A percentile compares a stretch with the other conserved stretches of the same genome.
These are phyloP conservation scores for Penicillium mononematosum DNA, from an alignment of 495 filamentous ascomycete species.

Conservation along the genomic window DNA sequence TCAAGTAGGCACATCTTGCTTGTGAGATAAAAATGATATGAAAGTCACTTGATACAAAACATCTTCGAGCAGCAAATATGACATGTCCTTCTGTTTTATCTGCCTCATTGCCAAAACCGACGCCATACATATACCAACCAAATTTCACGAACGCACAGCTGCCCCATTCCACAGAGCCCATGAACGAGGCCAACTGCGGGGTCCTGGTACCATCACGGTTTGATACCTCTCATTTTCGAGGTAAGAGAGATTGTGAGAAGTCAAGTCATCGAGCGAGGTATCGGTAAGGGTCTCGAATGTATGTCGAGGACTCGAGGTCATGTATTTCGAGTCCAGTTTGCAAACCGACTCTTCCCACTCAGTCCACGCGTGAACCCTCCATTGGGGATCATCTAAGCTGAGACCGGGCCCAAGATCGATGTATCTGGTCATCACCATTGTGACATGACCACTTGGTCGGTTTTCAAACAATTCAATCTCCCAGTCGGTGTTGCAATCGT, in stretches of 20 bases:
- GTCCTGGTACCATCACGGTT: not conserved
- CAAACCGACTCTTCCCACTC: not conserved
- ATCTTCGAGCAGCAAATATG: not conserved
- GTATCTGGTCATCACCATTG: conserved; percentile 1
- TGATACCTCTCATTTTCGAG: not conserved
- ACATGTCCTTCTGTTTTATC: not conserved
- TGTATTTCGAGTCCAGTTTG: not conserved
- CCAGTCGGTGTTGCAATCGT: conserved; percentile 3
- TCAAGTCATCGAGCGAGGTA: not conserved
- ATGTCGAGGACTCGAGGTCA: not conserved
- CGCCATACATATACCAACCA: not conserved
- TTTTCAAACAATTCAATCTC: not conserved
- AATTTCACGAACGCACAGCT: not conserved
- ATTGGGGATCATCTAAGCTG: conserved; percentile 1
- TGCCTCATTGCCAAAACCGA: not conserved
- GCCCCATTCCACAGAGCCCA: not conserved
- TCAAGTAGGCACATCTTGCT: no score
- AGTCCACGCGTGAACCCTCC: not conserved
- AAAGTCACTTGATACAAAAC: not conserved
- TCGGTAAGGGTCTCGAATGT: not conserved
- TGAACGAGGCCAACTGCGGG: not conserved
- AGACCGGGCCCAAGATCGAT: not conserved
- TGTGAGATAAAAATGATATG: not conserved
- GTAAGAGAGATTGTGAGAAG: not conserved
- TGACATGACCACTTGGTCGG: not conserved